These are phyloP conservation scores for Penicillium sp. DNA, from an alignment of 2,329 filamentous ascomycete genomes.

Conservation along the genomic window DNA sequence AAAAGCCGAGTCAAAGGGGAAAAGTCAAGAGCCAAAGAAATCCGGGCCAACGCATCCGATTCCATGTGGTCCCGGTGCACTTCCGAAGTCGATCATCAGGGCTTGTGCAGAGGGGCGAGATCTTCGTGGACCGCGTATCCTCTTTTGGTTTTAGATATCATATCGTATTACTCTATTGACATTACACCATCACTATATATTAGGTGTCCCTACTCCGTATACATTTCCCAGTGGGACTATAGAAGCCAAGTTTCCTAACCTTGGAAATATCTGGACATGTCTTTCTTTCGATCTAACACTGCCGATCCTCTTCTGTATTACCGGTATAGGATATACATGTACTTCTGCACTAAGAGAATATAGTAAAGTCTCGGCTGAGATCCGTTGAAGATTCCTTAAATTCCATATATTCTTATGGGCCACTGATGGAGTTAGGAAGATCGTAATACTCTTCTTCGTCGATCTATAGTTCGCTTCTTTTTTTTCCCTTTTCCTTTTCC, in stretches of 20 bases:
- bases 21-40: neutral
- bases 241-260: neutral
- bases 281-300: neutral
- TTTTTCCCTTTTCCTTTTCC: neutral
- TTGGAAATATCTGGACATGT: neutral
- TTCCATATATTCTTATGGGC: conserved; percentile 18
- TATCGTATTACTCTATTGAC: neutral
- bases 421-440: conserved; percentile 22
- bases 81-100: conserved; percentile 23
- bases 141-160: neutral
- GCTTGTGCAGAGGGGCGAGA: conserved; percentile 18
- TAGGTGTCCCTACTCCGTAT: too few species aligned
- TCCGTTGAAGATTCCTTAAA: conserved; percentile 25
- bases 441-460: conserved; percentile 18
- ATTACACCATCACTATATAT: too few species aligned
- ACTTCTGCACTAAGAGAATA: too few species aligned
- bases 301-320: conserved; percentile 18
- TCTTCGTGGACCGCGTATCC: conserved; percentile 9
- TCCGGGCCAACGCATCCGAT: conserved; percentile 16
- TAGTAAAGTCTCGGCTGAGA: conserved; percentile 8
- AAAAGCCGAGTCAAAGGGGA: neutral
- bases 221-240: neutral
- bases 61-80: conserved; percentile 23
- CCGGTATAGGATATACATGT: neutral
- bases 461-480: conserved; percentile 20